A percentile compares a stretch with the other conserved stretches of the same genome.
phyloP scores from a whole-genome alignment of 2,329 filamentous ascomycete genomes.

The Elsinoe necatrix region DNA sequence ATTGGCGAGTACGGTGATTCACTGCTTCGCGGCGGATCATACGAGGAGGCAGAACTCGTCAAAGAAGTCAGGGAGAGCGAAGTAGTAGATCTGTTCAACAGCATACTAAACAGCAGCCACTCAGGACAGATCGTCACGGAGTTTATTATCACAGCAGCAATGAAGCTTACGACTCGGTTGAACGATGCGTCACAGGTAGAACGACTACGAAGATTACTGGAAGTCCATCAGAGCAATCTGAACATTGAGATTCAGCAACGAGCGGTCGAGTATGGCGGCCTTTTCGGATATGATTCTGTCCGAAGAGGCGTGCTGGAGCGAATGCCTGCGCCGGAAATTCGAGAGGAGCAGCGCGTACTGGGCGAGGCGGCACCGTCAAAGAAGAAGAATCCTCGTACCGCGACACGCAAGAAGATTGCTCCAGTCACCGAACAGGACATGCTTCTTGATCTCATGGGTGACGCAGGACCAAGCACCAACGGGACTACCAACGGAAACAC shows the following conservation, averaged over 20 bases:
- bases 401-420: conserved; percentile 63
- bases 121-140: conserved; percentile 84
- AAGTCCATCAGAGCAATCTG: conserved; percentile 71
- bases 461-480: conserved; percentile 55
- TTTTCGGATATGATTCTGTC: conserved; percentile 86
- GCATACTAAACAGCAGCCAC: conserved; percentile 90
- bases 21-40: conserved; percentile 78
- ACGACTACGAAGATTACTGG: conserved; percentile 69
- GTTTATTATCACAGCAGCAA: conserved; percentile 89
- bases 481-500: conserved; percentile 49
- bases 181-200: conserved; percentile 78
- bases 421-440: conserved; percentile 89
- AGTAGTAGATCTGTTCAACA: conserved; percentile 83
- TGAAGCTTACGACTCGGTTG: conserved; percentile 89
- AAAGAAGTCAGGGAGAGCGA: conserved; percentile 77
- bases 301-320: conserved; percentile 86
- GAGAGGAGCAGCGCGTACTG: conserved; percentile 85
- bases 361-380: conserved; percentile 59
- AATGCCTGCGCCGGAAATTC: conserved; percentile 96
- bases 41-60: conserved; percentile 88
- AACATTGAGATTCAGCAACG: conserved; percentile 95
- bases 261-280: conserved; percentile 86
- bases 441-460: conserved; percentile 85
- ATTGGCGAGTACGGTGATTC: conserved; percentile 95
- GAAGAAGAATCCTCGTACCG: conserved; percentile 43